These are phyloP conservation scores for Diaporthe amygdali DNA, from an alignment of 2,329 filamentous ascomycete genomes.

Conservation along the genomic window DNA sequence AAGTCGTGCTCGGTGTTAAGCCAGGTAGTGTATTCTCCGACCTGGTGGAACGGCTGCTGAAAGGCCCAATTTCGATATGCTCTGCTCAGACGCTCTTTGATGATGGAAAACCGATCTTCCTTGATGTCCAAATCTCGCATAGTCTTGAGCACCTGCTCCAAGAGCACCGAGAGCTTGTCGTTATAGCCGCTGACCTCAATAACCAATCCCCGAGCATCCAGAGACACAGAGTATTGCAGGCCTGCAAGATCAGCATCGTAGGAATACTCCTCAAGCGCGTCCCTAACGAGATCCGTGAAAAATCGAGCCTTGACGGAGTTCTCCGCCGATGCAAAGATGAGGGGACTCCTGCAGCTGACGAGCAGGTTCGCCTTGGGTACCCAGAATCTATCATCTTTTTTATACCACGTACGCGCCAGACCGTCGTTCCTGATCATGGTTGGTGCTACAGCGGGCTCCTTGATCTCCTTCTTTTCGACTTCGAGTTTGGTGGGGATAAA, in stretches of 20 bases:
- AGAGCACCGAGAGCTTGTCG: slow-evolving; percentile 88
- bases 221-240: slow-evolving; percentile 78
- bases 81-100: slow-evolving; percentile 82
- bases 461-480: slow-evolving; percentile 92
- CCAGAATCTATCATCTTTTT: slow-evolving; percentile 99
- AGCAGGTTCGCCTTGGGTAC: slow-evolving; percentile 92
- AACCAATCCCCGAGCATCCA: slow-evolving; percentile 75
- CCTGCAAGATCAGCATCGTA: slow-evolving; percentile 96
- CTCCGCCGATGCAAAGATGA: slow-evolving; percentile 79
- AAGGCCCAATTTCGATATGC: slow-evolving; percentile 86
- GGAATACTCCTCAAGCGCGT: slow-evolving; percentile 89
- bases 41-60: slow-evolving; percentile 87
- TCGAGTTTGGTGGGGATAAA: slow-evolving; percentile 94
- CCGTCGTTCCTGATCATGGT: slow-evolving; percentile 86
- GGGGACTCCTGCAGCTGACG: slow-evolving; percentile 78
- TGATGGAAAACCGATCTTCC: slow-evolving; percentile 87
- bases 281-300: slow-evolving; percentile 84
- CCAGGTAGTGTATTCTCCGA: slow-evolving; percentile 82
- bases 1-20: slow-evolving; percentile 78
- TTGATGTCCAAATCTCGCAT: slow-evolving; percentile 85
- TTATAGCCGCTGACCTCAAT: slow-evolving; percentile 90
- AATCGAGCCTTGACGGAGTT: slow-evolving; percentile 79
- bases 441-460: slow-evolving; percentile 74
- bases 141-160: slow-evolving; percentile 86
- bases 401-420: slow-evolving; percentile 87